Evolutionary conservation across 177 flowering plant species (phyloP).

Genomic region (Vitis hybrid): DNA sequence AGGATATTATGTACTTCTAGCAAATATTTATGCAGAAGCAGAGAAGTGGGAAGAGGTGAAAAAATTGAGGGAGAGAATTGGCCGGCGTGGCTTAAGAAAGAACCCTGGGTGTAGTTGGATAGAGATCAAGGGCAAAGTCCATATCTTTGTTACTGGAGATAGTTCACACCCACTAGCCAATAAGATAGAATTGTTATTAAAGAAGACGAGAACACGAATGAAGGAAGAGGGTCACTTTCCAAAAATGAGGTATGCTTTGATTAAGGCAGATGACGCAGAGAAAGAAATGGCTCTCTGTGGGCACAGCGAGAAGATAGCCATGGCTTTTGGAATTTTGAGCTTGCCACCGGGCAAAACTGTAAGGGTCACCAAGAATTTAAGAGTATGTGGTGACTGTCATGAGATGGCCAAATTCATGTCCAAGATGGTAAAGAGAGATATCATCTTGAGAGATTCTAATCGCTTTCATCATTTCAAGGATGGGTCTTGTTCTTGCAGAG

Average conservation of each 20-base stretch:
- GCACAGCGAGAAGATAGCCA: conserved; percentile 65
- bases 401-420: conserved; percentile 67
- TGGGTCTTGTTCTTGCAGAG: conserved; percentile 65
- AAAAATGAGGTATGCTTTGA: conserved; percentile 39
- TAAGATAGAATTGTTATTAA: conserved; percentile 31
- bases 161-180: conserved; percentile 36
- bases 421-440: conserved; percentile 39
- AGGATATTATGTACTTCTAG: conserved; percentile 49
- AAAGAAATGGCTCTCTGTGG: conserved; percentile 58
- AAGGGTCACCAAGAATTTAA: conserved; percentile 49
- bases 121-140: conserved; percentile 47
- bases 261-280: conserved; percentile 38
- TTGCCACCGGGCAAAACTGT: conserved; percentile 44
- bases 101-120: conserved; percentile 71
- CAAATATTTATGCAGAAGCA: conserved; percentile 62
- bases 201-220: conserved; percentile 36
- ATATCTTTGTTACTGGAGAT: conserved; percentile 51
- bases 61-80: conserved; percentile 39
- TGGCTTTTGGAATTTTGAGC: conserved; percentile 57
- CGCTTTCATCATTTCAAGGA: conserved; percentile 62
- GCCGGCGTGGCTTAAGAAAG: conserved; percentile 35
- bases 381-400: conserved; percentile 64
- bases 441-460: conserved; percentile 56
- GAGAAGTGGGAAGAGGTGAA: conserved; percentile 61
- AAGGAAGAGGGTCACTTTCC: conserved; percentile 38